Conservation (phyloP, 345 rosid species). For the Boechera stricta region DNA sequence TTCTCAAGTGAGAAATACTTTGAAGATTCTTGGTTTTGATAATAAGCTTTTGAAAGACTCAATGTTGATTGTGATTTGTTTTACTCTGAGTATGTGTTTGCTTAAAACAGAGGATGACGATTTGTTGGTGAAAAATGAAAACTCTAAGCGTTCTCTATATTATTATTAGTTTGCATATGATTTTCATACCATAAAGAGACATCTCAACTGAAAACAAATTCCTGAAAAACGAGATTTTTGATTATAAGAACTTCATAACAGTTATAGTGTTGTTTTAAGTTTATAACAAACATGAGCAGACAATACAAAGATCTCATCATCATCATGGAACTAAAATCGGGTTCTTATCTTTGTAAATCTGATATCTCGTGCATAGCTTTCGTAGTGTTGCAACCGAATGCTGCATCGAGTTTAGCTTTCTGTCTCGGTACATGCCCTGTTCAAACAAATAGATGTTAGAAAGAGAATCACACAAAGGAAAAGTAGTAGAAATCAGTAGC, state of each 20-base stretch:
- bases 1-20: not conserved
- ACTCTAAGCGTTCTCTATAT: not conserved
- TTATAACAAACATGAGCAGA: constrained; percentile 19
- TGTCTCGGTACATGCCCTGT: constrained; percentile 89
- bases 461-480: not conserved
- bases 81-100: not conserved
- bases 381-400: constrained; percentile 70
- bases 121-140: not conserved
- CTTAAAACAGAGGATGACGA: not conserved
- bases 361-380: constrained; percentile 75
- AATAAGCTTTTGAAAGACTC: not conserved
- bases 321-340: constrained; percentile 58
- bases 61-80: not conserved
- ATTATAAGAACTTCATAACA: constrained; percentile 5
- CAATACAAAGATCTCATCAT: not conserved
- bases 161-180: constrained; percentile 12
- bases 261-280: not conserved
- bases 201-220: not conserved
- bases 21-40: constrained; percentile 23
- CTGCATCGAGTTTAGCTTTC: constrained; percentile 86
- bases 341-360: constrained; percentile 58
- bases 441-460: constrained; percentile 21
- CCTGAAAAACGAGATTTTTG: not conserved
- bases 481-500: not conserved
- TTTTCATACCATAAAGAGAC: not conserved